Evolutionary conservation across 805 yeast species (phyloP).

Genomic region (Cephaloascus albidus): DNA sequence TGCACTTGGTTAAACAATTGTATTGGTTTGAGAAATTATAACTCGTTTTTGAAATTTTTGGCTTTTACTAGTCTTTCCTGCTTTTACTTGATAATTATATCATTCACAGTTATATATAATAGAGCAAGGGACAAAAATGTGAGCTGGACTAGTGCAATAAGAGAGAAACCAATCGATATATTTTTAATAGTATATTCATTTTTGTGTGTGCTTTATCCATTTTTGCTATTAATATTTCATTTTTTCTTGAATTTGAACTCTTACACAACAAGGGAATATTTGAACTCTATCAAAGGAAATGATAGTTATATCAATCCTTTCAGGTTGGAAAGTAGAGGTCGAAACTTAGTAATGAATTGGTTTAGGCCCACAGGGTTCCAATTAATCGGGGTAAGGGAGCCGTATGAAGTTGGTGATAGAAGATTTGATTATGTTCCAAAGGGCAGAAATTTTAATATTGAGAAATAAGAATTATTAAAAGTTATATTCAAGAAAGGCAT

Average conservation of each 20-base stretch:
- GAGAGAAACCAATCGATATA: conserved; percentile 29
- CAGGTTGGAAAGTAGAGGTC: conserved; percentile 16
- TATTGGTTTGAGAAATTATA: conserved; percentile 65
- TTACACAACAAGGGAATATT: conserved; percentile 66
- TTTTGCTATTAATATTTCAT: conserved; percentile 44
- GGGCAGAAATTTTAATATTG: neutral
- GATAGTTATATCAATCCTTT: conserved; percentile 22
- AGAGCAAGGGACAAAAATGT: neutral
- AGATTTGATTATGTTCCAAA: conserved; percentile 15
- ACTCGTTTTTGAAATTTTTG: conserved; percentile 48
- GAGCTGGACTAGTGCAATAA: conserved; percentile 11
- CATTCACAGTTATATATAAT: neutral
- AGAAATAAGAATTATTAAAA: no score
- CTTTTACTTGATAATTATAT: conserved; percentile 8
- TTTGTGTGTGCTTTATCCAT: conserved; percentile 45
- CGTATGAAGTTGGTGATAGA: conserved; percentile 23
- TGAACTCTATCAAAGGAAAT: conserved; percentile 32
- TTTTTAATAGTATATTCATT: conserved; percentile 42
- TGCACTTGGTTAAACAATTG: conserved; percentile 68
- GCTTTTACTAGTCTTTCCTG: conserved; percentile 14
- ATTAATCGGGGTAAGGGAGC: conserved; percentile 17
- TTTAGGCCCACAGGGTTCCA: conserved; percentile 30
- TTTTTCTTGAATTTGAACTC: conserved; percentile 43
- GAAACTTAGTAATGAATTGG: conserved; percentile 21
- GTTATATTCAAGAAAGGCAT: no score